These are phyloP conservation scores for Yamadazyma epiphylla DNA, from an alignment of 1,139 yeast genomes.

Conservation along the genomic window DNA sequence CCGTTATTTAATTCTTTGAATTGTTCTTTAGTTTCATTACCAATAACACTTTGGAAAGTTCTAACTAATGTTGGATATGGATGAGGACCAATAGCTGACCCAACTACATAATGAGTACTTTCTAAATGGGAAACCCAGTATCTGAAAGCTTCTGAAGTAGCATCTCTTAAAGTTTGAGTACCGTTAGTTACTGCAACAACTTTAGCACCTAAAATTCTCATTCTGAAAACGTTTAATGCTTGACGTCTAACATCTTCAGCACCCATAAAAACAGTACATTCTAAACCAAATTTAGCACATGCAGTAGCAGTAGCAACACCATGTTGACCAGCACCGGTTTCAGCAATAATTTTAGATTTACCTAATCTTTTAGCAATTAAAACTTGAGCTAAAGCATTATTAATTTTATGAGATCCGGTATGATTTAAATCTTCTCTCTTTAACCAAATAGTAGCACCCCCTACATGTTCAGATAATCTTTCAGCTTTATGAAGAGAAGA, in stretches of 20 bases:
- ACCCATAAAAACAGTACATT: conserved; percentile 98
- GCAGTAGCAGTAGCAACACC: conserved; percentile 99
- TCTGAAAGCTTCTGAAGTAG: conserved; percentile 95
- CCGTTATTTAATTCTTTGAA: conserved; percentile 75
- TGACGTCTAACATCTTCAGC: conserved; percentile 99
- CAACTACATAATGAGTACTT: conserved; percentile 90
- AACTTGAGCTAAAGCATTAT: conserved; percentile 94
- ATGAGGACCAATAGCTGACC: conserved; percentile 98
- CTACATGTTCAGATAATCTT: conserved; percentile 81
- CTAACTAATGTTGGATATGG: conserved; percentile 98
- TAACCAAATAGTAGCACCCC: conserved; percentile 97
- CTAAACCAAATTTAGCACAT: conserved; percentile 94
- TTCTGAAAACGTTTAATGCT: conserved; percentile 95
- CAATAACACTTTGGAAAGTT: conserved; percentile 97
- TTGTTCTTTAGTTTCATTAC: conserved; percentile 90
- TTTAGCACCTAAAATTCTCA: conserved; percentile 93
- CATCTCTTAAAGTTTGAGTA: conserved; percentile 93
- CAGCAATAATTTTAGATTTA: conserved; percentile 88
- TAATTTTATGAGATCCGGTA: conserved; percentile 96
- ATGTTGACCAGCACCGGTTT: conserved; percentile 99
- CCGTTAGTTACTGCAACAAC: conserved; percentile 94
- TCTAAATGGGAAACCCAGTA: conserved; percentile 88
- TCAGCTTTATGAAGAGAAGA: conserved; percentile 89
- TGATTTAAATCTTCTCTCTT: conserved; percentile 98
- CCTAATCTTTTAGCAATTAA: conserved; percentile 90